phyloP scores from a whole-genome alignment of 768 basidiomycete genomes.

The Thelephora aurantiotincta region DNA sequence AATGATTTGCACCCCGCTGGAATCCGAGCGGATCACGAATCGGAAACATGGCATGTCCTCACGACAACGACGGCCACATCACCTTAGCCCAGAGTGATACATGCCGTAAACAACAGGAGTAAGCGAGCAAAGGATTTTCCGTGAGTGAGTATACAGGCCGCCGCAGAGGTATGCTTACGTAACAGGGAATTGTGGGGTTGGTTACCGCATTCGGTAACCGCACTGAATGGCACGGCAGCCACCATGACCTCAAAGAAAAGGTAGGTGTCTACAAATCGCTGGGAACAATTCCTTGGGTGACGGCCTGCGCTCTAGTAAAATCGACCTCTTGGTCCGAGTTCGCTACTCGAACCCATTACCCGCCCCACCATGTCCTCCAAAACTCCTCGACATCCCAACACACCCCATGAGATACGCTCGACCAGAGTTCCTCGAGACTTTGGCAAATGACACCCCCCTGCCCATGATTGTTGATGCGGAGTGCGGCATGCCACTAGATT shows the following conservation, averaged over 20 bases:
- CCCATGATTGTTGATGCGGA: constrained; percentile 98
- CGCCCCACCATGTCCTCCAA: constrained; percentile 93
- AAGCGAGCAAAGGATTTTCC: no score
- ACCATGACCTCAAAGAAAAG: constrained; percentile 43
- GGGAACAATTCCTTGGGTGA: not conserved
- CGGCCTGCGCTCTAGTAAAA: constrained; percentile 33
- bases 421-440: constrained; percentile 69
- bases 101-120: no score
- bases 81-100: no score
- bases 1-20: no score
- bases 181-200: no score
- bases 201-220: no score
- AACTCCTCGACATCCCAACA: constrained; percentile 85
- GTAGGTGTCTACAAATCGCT: constrained; percentile 12
- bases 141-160: no score
- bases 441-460: constrained; percentile 69
- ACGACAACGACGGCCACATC: no score
- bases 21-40: no score
- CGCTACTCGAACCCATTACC: constrained; percentile 92
- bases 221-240: not conserved
- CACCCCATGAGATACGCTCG: constrained; percentile 77
- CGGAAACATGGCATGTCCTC: no score
- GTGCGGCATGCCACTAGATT: constrained; percentile 89
- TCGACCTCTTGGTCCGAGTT: constrained; percentile 86
- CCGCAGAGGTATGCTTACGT: no score